Base-by-base conservation (phyloP, 495 filamentous ascomycete genomes). In the Sordaria brevicollis region DNA sequence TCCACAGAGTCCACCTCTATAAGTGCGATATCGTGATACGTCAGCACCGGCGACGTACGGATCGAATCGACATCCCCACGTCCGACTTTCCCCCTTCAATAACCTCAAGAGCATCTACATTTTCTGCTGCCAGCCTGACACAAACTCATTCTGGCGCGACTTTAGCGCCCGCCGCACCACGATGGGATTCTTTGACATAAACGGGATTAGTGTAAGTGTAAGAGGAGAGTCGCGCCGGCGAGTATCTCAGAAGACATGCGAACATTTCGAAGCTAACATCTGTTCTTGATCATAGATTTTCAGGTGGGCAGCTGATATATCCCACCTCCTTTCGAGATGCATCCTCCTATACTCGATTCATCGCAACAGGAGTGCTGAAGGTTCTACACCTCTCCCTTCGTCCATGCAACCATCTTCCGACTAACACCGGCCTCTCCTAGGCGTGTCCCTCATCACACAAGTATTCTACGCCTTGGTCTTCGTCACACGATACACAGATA, bases 361-460 rank as follows among this genome's bases (percentile, higher is more conserved):
- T 80, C 84, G 85, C 66, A 96, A 97, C 75, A 85, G 84, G 74
- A 94, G 91, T 77, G 91, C 96, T 31, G 95, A 98, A 86, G 94
- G 92, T 90, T 82, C 11, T 10, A 25, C 38, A n/a, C 39, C 35
- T 69, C 31, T 35, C 57, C 34, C 33, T 35, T 17, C 21, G 37
- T 25, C n/a, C 6, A 65, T 2, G 21, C 33, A 65, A 33, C 19
- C 19, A 66, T 11, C 54, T 5, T 65, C 31, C 68, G 65, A 67
- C 76, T 78, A 75, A 81, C 71, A 54, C 38, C 41, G 57, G 13
- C 8, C 8, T 6, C n/a, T 39, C 34, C 38, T 73, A 93, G 92
- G 94, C 72, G 89, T 98, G 67, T 97, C 94, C n/a, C 88, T 97
- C 72, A 90, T 99, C 70, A 97, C 94, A 0, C 95, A 99, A 79